These are phyloP conservation scores for Kwoniella shivajii DNA, from an alignment of 1,284 basidiomycete genomes.

Conservation along the genomic window DNA sequence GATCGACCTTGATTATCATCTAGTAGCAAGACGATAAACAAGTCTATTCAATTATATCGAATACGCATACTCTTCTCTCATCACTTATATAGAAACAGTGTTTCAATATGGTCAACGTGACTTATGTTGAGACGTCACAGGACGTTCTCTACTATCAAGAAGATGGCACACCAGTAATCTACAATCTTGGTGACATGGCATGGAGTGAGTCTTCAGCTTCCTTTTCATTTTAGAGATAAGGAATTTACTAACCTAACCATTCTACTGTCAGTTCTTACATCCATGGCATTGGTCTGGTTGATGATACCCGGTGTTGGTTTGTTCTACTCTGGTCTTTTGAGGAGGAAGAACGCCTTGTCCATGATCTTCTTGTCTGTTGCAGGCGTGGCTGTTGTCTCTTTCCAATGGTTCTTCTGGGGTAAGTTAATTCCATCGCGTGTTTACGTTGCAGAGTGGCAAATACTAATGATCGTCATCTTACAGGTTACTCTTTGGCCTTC, in stretches of 20 bases:
- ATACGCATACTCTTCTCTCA: not conserved
- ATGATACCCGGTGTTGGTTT: constrained; percentile 81
- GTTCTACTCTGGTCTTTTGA: constrained; percentile 81
- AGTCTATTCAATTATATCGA: too few relatives aligned
- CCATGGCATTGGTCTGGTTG: constrained; percentile 73
- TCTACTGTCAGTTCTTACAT: constrained; percentile 58
- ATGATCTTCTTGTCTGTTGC: constrained; percentile 87
- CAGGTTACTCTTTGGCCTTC: constrained; percentile 57
- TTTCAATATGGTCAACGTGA: constrained; percentile 45
- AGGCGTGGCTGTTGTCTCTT: constrained; percentile 69
- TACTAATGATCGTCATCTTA: not conserved
- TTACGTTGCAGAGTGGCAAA: not conserved
- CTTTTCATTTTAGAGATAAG: not conserved
- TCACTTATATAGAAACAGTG: not conserved
- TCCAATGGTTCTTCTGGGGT: constrained; percentile 56
- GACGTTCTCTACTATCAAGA: constrained; percentile 51
- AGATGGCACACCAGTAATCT: constrained; percentile 52
- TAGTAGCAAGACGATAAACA: too few relatives aligned
- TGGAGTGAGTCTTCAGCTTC: constrained; percentile 53
- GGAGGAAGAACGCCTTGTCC: constrained; percentile 87
- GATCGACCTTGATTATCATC: too few relatives aligned
- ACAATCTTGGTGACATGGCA: constrained; percentile 61
- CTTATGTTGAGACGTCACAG: constrained; percentile 42
- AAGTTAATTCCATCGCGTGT: not conserved
- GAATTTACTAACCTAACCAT: not conserved